Conservation (phyloP, 768 basidiomycete species). For the Boletales sp. region DNA sequence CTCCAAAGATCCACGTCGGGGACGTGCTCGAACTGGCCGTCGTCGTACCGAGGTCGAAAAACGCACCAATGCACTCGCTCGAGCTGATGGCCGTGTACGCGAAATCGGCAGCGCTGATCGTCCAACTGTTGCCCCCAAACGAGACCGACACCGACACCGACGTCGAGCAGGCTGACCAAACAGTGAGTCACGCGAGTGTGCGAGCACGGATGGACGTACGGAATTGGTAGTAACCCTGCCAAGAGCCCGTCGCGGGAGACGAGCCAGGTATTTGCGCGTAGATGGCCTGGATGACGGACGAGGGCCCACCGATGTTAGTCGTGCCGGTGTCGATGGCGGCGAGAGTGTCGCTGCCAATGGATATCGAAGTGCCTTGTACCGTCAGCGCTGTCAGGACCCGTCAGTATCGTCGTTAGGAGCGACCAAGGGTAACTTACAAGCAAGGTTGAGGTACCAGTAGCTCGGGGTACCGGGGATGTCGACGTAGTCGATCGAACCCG, state of each 20-base stretch:
- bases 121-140: slow-evolving; percentile 46
- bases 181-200: neutral
- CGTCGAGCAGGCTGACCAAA: slow-evolving; percentile 32
- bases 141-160: slow-evolving; percentile 36
- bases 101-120: slow-evolving; percentile 49
- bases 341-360: slow-evolving; percentile 17
- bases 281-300: slow-evolving; percentile 35
- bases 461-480: slow-evolving; percentile 35
- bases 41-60: slow-evolving; percentile 42
- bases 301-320: slow-evolving; percentile 54
- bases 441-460: slow-evolving; percentile 50
- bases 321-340: slow-evolving; percentile 63
- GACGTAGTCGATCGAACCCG: slow-evolving; percentile 51
- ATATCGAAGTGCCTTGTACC: slow-evolving; percentile 32
- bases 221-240: slow-evolving; percentile 47
- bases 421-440: slow-evolving; percentile 19
- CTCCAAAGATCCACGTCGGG: slow-evolving; percentile 52
- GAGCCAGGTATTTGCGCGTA: slow-evolving; percentile 46
- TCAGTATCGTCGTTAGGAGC: neutral
- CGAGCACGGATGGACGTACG: slow-evolving; percentile 22
- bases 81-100: slow-evolving; percentile 35
- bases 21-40: slow-evolving; percentile 26
- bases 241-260: slow-evolving; percentile 31
- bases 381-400: slow-evolving; percentile 27
- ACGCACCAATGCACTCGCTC: slow-evolving; percentile 48